Evolutionary conservation across 2,329 filamentous ascomycete species (phyloP), one percentile per base, ranked within the genome.

Genomic region (Trichoderma polysporum): DNA sequence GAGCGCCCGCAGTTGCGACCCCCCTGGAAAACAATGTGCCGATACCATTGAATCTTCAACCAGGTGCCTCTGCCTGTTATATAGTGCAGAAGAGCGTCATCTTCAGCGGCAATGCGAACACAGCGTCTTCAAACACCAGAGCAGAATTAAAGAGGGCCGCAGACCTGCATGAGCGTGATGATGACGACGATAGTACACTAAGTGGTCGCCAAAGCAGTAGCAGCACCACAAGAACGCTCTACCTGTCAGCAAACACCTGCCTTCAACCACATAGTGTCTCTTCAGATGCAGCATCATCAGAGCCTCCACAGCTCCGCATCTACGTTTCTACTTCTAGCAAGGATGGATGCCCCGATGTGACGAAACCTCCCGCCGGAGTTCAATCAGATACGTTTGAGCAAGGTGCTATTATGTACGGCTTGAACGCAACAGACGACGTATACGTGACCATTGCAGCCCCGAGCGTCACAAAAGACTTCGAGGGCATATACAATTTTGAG

Each of bases 221-320:
- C 27, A 17, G 17, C 29, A 31, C 71, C 9, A 37, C 67, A 10
- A 73, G 78, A 49, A 86, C 79, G 1, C 82, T 98, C 3, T 97
- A 91, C 77, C 84, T 99, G 63, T 93, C 93, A 2, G 88, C 93
- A 50, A 98, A 93, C 71, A 94, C 92, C 1, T 99, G 95, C 77
- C 78, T 87, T 29, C 93, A 96, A 73, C 95, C 94, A 13, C 76
- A 79, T 22, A 81, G 84, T n/a, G 25, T 49, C 31, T 49, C 25
- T 22, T 57, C 31, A 29, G 60, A 22, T 33, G 33, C 1, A 57
- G 33, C n/a, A 68, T 71, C 54, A 15, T 71, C 54, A 15, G 19
- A 1, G 22, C 86, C 91, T 13, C 90, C 91, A 1, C 93, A 97
- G 73, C 84, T 98, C 59, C 86, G 86, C 13, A 80, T 98, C 10